Conservation (phyloP, 331 rosid species). For the Ulmus americana region DNA sequence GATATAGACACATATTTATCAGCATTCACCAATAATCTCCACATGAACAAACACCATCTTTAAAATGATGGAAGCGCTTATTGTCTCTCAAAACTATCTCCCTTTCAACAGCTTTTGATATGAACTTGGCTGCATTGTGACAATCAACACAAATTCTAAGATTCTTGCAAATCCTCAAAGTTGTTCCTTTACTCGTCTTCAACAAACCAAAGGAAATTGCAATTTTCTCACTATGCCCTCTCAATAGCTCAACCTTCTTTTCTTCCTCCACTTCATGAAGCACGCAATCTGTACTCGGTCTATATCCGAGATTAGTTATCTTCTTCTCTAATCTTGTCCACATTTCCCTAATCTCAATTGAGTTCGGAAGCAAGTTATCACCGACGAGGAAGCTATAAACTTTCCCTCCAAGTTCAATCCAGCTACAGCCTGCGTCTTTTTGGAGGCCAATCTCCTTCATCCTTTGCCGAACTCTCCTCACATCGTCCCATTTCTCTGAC, state of each 20-base stretch:
- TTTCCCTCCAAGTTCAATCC: conserved; percentile 76
- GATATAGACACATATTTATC: neutral
- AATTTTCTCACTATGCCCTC: conserved; percentile 77
- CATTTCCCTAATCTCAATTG: conserved; percentile 37
- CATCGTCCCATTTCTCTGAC: conserved; percentile 68
- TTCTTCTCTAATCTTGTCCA: conserved; percentile 64
- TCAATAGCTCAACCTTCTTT: conserved; percentile 55
- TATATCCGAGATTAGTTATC: conserved; percentile 60
- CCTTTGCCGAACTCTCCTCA: conserved; percentile 49
- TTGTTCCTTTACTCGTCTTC: conserved; percentile 48
- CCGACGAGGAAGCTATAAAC: conserved; percentile 61
- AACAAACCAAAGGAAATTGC: conserved; percentile 69
- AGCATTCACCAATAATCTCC: conserved; percentile 69
- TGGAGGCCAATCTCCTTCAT: conserved; percentile 65
- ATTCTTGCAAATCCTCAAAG: conserved; percentile 61
- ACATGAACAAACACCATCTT: conserved; percentile 63
- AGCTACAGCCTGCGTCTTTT: conserved; percentile 73
- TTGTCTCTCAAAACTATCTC: conserved; percentile 72
- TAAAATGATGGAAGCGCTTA: conserved; percentile 78
- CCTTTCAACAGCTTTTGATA: conserved; percentile 52
- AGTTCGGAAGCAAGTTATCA: conserved; percentile 33
- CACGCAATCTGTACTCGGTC: conserved; percentile 62
- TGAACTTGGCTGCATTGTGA: conserved; percentile 70
- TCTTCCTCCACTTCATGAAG: conserved; percentile 71
- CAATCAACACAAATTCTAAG: conserved; percentile 73